Conservation (phyloP, 2,329 filamentous ascomycete species). For the Stemphylium vesicarium region DNA sequence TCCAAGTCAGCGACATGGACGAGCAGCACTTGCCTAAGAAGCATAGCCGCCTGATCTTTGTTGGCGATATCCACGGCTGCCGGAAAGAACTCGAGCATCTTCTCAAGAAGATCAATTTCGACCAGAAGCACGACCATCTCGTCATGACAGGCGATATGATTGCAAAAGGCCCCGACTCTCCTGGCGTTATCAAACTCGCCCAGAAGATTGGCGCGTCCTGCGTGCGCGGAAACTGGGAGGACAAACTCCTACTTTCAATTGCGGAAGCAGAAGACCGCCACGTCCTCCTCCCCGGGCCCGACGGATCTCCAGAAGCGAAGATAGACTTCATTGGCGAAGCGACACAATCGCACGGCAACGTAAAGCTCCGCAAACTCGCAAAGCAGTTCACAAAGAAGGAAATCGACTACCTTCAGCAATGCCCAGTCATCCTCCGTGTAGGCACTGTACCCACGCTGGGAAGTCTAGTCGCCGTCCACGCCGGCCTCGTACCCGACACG, state of each 20-base stretch:
- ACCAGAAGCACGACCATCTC: conserved; percentile 59
- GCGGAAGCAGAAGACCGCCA: conserved; percentile 46
- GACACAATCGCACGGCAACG: conserved; percentile 42
- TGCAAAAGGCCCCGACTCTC: conserved; percentile 80
- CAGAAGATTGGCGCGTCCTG: conserved; percentile 76
- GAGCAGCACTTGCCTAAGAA: conserved; percentile 53
- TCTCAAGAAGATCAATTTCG: conserved; percentile 70
- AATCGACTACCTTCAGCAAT: conserved; percentile 70
- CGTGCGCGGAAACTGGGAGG: conserved; percentile 93
- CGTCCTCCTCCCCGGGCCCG: conserved; percentile 27
- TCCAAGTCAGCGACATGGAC: conserved; percentile 59
- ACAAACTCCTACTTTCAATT: conserved; percentile 75
- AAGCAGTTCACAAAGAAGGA: conserved; percentile 66
- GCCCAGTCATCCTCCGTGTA: conserved; percentile 79
- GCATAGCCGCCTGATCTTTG: conserved; percentile 71
- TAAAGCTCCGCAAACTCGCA: conserved; percentile 59
- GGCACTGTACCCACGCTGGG: conserved; percentile 67
- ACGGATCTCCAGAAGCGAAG: conserved; percentile 42
- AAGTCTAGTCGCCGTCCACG: conserved; percentile 80
- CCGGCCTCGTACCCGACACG: conserved; percentile 79
- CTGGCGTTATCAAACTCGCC: conserved; percentile 76
- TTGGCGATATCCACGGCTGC: conserved; percentile 95
- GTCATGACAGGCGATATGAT: conserved; percentile 57
- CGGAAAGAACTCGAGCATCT: conserved; percentile 65
- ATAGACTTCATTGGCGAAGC: conserved; percentile 40